Evolutionary conservation across 805 yeast genomes (phyloP), one percentile per base, ranked within the genome.

Genomic region (Brettanomyces bruxellensis): DNA sequence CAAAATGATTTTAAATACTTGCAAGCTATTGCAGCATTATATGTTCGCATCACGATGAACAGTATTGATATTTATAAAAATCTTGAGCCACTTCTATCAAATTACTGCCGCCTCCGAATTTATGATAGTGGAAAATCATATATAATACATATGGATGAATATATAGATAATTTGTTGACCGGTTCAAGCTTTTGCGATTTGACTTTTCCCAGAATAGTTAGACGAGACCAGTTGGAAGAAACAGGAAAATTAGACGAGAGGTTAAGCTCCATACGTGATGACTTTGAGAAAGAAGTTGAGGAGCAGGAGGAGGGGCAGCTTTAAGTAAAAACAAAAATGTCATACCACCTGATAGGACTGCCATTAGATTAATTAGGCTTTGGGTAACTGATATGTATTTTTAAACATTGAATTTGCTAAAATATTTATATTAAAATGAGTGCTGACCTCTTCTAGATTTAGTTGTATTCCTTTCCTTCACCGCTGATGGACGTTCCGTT

Each of bases 1-100:
- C 93, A 90, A 54, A 65, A 69, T 43, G 79, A 82, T 46, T 90
- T 90, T 72, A 86, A 87, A 62, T 89, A 88, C 57, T 62, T 87
- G 43, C 78, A 84, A 1, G 83, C 86, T 1, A 59, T 91, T 46
- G 76, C 81, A 1, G 70, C 90, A 32, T 56, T 84, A n/a, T 90
- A 86, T 58, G 61, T 73, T 11, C 61, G 93, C 45, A 50, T 76
- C 46, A 71, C 74, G 3, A 65, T 57, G 54, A 59, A 69, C 6
- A 65, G 78, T 1, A 66, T 57, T 23, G 71, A 69, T 3, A 75
- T 81, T 2, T 81, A 76, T 59, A 43, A 49, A 32, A 51, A 68
- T 8, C 66, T 88, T 34, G 88, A 79, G 55, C 74, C 76, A 4
- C 71, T 75, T 48, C 64, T 76, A 18, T 63, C 67, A 6, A 96